These are phyloP conservation scores for Aspergillus quadrilineatus DNA, from an alignment of 2,329 filamentous ascomycete genomes.

Conservation along the genomic window DNA sequence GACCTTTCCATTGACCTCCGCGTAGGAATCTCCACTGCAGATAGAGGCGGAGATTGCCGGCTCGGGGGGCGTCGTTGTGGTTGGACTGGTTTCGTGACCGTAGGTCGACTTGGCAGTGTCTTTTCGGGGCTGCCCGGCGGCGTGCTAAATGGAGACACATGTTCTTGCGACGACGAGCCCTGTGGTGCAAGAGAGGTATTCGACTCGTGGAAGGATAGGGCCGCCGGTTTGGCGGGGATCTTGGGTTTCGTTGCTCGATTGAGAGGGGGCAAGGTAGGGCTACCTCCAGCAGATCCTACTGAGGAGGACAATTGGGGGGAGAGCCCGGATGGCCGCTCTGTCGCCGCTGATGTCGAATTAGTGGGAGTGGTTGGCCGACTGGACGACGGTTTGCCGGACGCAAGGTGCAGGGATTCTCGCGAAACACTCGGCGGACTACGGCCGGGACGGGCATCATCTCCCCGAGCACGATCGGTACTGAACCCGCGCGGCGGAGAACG, in stretches of 20 bases:
- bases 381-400: constrained; percentile 16
- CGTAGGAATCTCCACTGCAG: constrained; percentile 27
- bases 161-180: constrained; percentile 39
- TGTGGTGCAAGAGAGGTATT: constrained; percentile 28
- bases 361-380: constrained; percentile 35
- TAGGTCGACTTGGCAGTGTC: constrained; percentile 38
- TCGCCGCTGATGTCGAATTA: constrained; percentile 24
- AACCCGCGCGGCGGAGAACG: constrained; percentile 40
- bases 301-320: constrained; percentile 21
- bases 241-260: constrained; percentile 80
- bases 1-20: constrained; percentile 31
- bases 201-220: constrained; percentile 31
- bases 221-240: constrained; percentile 52
- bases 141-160: constrained; percentile 78
- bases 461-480: constrained; percentile 52
- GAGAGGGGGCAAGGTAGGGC: constrained; percentile 60
- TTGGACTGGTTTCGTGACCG: constrained; percentile 16
- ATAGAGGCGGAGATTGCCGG: constrained; percentile 21
- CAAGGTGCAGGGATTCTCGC: constrained; percentile 27
- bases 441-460: constrained; percentile 61
- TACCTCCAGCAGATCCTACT: constrained; percentile 18
- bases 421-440: constrained; percentile 28
- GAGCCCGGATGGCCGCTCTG: constrained; percentile 17
- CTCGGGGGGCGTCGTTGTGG: constrained; percentile 21
- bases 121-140: constrained; percentile 73